Conservation (phyloP, 2,329 filamentous ascomycete genomes). For the Gaeumannomyces tritici region DNA sequence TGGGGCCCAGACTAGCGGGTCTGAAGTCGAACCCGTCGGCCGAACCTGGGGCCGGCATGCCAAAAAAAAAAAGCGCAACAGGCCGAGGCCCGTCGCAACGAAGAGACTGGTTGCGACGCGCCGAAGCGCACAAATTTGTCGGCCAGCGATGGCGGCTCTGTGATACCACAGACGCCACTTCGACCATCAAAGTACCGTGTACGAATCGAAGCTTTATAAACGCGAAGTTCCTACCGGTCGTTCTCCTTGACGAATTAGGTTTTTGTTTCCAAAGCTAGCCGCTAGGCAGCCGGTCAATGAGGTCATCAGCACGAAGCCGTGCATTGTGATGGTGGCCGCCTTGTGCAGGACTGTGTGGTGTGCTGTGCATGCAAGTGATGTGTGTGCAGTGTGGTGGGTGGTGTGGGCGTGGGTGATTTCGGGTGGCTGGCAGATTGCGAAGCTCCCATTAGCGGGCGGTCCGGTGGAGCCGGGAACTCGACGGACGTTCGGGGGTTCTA, state of each 20-base stretch:
- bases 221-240: not conserved
- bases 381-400: too few species aligned
- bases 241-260: not conserved
- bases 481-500: too few species aligned
- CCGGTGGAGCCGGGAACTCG: not conserved
- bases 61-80: not conserved
- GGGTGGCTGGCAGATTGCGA: not conserved
- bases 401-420: not conserved
- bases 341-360: not conserved
- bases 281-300: not conserved
- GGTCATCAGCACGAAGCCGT: not conserved
- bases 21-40: not conserved
- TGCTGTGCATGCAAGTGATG: not conserved
- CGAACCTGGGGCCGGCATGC: not conserved
- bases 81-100: not conserved
- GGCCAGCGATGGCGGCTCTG: not conserved
- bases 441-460: not conserved
- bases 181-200: too few species aligned
- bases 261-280: not conserved
- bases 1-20: not conserved
- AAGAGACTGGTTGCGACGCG: not conserved
- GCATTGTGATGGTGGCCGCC: not conserved
- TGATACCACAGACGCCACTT: too few species aligned
- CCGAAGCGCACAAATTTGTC: not conserved
- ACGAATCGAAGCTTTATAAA: not conserved